Base-by-base conservation (phyloP, 176 grass and related monocot genomes). In the Triticum turgidum region DNA sequence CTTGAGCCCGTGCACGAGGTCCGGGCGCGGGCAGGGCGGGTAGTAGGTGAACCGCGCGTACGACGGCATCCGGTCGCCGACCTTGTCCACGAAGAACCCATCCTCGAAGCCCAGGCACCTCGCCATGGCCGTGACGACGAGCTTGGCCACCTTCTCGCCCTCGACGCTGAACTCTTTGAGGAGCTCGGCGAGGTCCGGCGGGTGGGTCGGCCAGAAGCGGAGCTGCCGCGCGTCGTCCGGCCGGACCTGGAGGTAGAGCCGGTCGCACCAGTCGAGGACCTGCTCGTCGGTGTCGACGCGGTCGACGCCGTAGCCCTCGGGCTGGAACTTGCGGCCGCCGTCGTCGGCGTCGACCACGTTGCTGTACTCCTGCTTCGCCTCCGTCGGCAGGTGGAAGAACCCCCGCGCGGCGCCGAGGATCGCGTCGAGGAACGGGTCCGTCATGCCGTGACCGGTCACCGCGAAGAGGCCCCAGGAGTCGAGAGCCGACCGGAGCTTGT, bases 1-100 rank as follows among this genome's bases (percentile, higher is more conserved):
- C n/a, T 94, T 94, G 7, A 94, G 86, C 47, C 92, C 89, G 81
- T 79, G 69, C 9, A 94, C 89, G 61, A 91, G 87, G 41, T 94
- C 92, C 5, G 92, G 89, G 27, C 72, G 75, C 30, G 89, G 82
- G 78, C 89, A 94, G 2, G 70, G 61, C 2, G 92, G 89, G 79
- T 91, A 94, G 75, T 89, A 91, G 44, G 83, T 94, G 80, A 92
- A 88, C 44, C 88, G 33, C 11, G 86, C 78, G 73, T 79, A 13
- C 20, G 84, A 17, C 3, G 0, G 61, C 29, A 59, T 33, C 1
- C 18, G 73, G 39, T 90, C 90, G 45, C 88, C 78, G 76, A 94
- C 83, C 17, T 61, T 30, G 9, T 63, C 71, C n/a, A 39, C 4
- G 69, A 94, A 92, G 80, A 79, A 83, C 1, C 61, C 90, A 9